Conservation (phyloP, 2,329 filamentous ascomycete species). For the Aureobasidium sp. region DNA sequence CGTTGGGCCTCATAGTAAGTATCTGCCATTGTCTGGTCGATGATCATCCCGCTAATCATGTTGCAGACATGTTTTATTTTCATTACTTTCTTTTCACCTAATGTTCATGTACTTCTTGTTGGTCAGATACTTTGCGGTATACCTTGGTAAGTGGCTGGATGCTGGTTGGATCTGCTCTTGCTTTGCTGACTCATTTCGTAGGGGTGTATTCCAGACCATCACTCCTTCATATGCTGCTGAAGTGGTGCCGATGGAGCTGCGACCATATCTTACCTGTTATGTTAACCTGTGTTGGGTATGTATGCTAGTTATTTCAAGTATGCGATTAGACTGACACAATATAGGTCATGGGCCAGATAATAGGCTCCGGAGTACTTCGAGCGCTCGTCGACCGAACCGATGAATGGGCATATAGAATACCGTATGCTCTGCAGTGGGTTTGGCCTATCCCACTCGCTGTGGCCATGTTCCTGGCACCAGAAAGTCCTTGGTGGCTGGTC, state of each 20-base stretch:
- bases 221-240: slow-evolving; percentile 60
- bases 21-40: neutral
- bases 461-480: slow-evolving; percentile 25
- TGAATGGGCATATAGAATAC: slow-evolving; percentile 34
- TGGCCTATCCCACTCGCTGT: slow-evolving; percentile 30
- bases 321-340: neutral
- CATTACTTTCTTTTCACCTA: slow-evolving; percentile 17
- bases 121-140: slow-evolving; percentile 35
- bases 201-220: slow-evolving; percentile 26
- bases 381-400: slow-evolving; percentile 21
- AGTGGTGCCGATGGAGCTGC: slow-evolving; percentile 51
- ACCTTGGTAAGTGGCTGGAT: slow-evolving; percentile 20
- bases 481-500: slow-evolving; percentile 35
- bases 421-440: slow-evolving; percentile 39
- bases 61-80: slow-evolving; percentile 16
- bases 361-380: slow-evolving; percentile 35
- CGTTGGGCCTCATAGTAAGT: slow-evolving; percentile 43
- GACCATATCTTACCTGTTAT: slow-evolving; percentile 52
- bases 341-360: slow-evolving; percentile 48
- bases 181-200: neutral
- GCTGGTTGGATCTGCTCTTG: neutral
- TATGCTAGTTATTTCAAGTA: neutral
- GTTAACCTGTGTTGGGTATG: slow-evolving; percentile 56
- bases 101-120: slow-evolving; percentile 25
- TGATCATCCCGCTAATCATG: neutral